Evolutionary conservation across 495 filamentous ascomycete species (phyloP).

Genomic region (Clavariopsis aquatica): DNA sequence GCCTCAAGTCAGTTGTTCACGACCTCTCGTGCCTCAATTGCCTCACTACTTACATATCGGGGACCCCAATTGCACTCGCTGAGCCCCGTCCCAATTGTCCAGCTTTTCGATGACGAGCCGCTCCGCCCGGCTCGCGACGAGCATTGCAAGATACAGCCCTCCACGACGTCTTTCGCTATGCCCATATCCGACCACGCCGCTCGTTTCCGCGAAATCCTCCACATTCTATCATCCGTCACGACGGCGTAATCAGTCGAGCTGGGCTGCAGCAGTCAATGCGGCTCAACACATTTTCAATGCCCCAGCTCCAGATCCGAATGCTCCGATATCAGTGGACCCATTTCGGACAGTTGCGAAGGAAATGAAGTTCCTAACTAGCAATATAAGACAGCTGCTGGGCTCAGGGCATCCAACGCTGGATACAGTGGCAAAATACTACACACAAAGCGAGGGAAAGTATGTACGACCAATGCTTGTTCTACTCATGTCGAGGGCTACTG

Average conservation of each 20-base stretch:
- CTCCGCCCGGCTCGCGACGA: slow-evolving; percentile 29
- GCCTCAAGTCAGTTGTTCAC: background rate
- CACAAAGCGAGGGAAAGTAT: slow-evolving; percentile 94
- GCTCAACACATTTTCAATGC: slow-evolving; percentile 74
- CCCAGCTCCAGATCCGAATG: slow-evolving; percentile 46
- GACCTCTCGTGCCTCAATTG: background rate
- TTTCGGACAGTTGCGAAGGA: slow-evolving; percentile 79
- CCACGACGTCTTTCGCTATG: slow-evolving; percentile 15
- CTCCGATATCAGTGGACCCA: slow-evolving; percentile 48
- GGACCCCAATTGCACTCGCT: background rate
- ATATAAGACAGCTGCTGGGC: slow-evolving; percentile 82
- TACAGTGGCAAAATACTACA: slow-evolving; percentile 96
- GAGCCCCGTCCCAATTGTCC: slow-evolving; percentile 1
- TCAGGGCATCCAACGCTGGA: slow-evolving; percentile 93
- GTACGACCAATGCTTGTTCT: slow-evolving; percentile 91
- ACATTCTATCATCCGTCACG: slow-evolving; percentile 40
- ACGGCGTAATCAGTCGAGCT: slow-evolving; percentile 53
- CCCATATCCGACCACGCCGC: background rate
- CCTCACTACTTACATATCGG: background rate
- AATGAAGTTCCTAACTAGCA: slow-evolving; percentile 88
- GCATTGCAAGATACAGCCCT: slow-evolving; percentile 6
- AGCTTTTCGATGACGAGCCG: slow-evolving; percentile 34
- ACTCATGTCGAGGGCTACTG: slow-evolving; percentile 91
- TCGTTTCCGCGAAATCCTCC: slow-evolving; percentile 6
- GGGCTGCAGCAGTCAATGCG: slow-evolving; percentile 71